Conservation (phyloP, 352 stramenopile species). For the Pythium plurisporium region DNA sequence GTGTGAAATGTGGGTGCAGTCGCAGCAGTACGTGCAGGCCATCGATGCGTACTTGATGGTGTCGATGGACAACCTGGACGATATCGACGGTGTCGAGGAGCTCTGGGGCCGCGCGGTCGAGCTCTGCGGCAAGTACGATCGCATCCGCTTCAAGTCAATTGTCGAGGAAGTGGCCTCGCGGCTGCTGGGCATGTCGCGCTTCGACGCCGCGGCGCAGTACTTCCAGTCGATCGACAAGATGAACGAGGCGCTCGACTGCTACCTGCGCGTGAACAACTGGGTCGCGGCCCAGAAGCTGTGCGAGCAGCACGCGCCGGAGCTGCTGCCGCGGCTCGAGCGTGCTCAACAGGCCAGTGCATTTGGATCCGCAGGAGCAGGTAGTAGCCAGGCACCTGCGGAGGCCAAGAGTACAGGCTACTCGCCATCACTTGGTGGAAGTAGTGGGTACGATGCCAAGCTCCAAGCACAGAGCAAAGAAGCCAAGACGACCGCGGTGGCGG, state of each 20-base stretch:
- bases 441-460: slow-evolving; percentile 41
- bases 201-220: slow-evolving; percentile 84
- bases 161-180: slow-evolving; percentile 85
- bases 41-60: slow-evolving; percentile 91
- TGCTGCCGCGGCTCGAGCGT: slow-evolving; percentile 77
- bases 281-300: slow-evolving; percentile 66
- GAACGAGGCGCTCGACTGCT: slow-evolving; percentile 90
- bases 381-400: slow-evolving; percentile 24
- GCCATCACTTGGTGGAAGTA: slow-evolving; percentile 29
- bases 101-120: slow-evolving; percentile 89
- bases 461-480: slow-evolving; percentile 51
- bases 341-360: slow-evolving; percentile 80
- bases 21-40: slow-evolving; percentile 85
- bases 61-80: slow-evolving; percentile 61
- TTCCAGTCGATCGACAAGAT: slow-evolving; percentile 89
- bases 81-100: slow-evolving; percentile 75
- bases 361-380: slow-evolving; percentile 15
- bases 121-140: slow-evolving; percentile 84
- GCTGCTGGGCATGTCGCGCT: slow-evolving; percentile 76
- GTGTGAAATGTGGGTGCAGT: slow-evolving; percentile 86
- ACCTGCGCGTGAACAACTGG: slow-evolving; percentile 78
- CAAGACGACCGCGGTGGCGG: slow-evolving; percentile 24
- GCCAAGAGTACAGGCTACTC: slow-evolving; percentile 55
- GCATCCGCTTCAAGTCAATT: slow-evolving; percentile 84
- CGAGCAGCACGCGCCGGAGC: slow-evolving; percentile 71